phyloP scores from a whole-genome alignment of 352 stramenopile species.

The Aphanomyces stellatus region DNA sequence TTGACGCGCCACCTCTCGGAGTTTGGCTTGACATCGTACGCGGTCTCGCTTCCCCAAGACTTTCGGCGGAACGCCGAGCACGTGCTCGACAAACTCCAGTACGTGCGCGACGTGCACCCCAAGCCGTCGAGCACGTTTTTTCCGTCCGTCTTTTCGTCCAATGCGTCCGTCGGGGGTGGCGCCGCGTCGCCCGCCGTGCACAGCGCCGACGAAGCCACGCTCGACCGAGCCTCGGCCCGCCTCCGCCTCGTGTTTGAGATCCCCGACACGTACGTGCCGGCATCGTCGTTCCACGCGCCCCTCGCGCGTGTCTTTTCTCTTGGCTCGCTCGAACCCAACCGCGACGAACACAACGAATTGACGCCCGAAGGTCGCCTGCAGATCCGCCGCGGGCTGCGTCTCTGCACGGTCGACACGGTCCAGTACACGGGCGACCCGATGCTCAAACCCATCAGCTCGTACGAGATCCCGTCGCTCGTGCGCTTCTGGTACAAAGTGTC shows the following conservation, averaged over 20 bases:
- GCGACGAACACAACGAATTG: constrained; percentile 34
- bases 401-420: constrained; percentile 53
- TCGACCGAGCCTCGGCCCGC: constrained; percentile 42
- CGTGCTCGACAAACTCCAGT: constrained; percentile 78
- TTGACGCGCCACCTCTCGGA: constrained; percentile 74
- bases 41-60: constrained; percentile 55
- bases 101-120: background rate
- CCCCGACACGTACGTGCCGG: constrained; percentile 77
- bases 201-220: background rate
- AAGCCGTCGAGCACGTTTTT: background rate
- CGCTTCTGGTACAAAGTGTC: constrained; percentile 70
- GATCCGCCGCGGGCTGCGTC: constrained; percentile 51
- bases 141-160: background rate
- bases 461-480: constrained; percentile 67
- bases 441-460: constrained; percentile 75
- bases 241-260: constrained; percentile 77
- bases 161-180: too few species aligned
- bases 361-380: constrained; percentile 52
- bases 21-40: constrained; percentile 55
- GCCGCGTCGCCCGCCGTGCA: background rate
- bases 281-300: constrained; percentile 28
- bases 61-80: constrained; percentile 78
- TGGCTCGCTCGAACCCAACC: background rate
- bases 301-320: background rate
- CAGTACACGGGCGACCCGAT: constrained; percentile 77